A percentile compares a stretch with the other conserved stretches of the same genome.
phyloP scores from a whole-genome alignment of 441 rosid species.

The Viola pubescens region DNA sequence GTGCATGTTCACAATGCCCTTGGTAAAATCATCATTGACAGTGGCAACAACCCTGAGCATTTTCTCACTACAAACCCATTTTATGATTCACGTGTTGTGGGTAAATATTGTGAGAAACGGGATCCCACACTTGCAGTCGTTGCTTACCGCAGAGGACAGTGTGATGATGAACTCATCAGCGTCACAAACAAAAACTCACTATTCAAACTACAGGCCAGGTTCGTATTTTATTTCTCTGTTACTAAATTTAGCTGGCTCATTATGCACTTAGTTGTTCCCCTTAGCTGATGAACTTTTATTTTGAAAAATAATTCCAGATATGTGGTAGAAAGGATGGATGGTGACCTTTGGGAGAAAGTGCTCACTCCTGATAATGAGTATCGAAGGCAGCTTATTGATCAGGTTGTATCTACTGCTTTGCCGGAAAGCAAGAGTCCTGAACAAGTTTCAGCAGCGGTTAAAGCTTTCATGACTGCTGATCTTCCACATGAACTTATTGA shows the following conservation, averaged over 20 bases:
- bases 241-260: background rate
- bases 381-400: constrained; percentile 85
- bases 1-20: constrained; percentile 99
- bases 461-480: constrained; percentile 96
- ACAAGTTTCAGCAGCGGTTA: constrained; percentile 92
- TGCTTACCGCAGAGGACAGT: constrained; percentile 84
- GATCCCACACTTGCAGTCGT: constrained; percentile 94
- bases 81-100: constrained; percentile 86
- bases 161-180: constrained; percentile 77
- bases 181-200: constrained; percentile 85
- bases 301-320: constrained; percentile 19
- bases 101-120: constrained; percentile 90
- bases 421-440: constrained; percentile 97
- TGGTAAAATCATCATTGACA: constrained; percentile 98
- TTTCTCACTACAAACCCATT: constrained; percentile 87
- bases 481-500: constrained; percentile 89
- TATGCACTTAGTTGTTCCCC: background rate
- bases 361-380: constrained; percentile 69
- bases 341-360: constrained; percentile 86
- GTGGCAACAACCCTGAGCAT: constrained; percentile 89
- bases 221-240: background rate
- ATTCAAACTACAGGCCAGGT: constrained; percentile 90
- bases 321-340: constrained; percentile 93
- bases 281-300: background rate
- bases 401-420: constrained; percentile 87